Conservation (phyloP, 495 filamentous ascomycete genomes). For the Talaromyces ruber region DNA sequence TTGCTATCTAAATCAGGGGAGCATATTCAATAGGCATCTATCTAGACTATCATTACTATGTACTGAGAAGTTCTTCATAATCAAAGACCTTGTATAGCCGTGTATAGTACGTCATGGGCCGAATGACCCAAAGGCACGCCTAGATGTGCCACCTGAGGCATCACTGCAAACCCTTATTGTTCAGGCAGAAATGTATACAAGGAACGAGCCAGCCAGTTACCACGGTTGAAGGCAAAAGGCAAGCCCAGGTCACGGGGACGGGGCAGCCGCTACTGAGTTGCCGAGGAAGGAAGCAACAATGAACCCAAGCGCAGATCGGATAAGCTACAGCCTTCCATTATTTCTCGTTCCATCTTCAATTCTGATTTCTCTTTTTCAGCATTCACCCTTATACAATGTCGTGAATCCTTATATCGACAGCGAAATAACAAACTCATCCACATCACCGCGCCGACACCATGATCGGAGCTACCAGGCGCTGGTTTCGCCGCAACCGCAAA, state of each 20-base stretch:
- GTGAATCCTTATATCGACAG: not conserved
- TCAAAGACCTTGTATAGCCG: not conserved
- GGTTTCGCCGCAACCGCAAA: constrained; percentile 87
- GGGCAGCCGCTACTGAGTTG: not conserved
- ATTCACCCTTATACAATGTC: not conserved
- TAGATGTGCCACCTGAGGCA: not conserved
- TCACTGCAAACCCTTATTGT: not conserved
- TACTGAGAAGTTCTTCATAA: no score
- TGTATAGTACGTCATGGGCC: not conserved
- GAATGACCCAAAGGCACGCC: not conserved
- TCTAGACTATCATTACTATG: no score
- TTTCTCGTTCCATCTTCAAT: not conserved
- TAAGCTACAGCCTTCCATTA: not conserved
- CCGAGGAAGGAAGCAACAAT: not conserved
- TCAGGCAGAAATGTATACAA: not conserved
- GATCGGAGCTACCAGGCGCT: constrained; percentile 75
- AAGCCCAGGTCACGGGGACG: not conserved
- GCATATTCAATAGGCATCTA: no score
- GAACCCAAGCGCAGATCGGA: not conserved
- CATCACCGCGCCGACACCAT: constrained; percentile 35
- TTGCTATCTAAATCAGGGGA: no score
- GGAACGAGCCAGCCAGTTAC: no score
- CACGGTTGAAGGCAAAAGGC: not conserved
- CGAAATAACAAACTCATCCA: not conserved
- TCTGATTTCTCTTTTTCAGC: not conserved